Conservation (phyloP, 192 early-diverging fungal species). For the Podila epicladia region DNA sequence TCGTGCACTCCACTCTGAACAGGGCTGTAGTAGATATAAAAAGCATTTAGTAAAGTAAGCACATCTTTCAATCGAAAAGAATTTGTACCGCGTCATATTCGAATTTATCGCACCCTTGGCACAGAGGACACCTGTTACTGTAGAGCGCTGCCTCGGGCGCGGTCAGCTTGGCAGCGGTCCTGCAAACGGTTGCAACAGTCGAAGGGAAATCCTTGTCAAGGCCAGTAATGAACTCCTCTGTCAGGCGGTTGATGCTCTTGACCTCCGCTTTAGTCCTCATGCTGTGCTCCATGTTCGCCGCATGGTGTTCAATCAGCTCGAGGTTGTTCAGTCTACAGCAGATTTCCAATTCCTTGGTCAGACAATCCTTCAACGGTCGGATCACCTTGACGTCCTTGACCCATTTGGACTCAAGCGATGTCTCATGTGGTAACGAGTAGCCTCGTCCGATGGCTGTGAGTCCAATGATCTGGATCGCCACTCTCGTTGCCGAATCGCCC, state of each 20-base stretch:
- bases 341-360: slow-evolving; percentile 80
- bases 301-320: slow-evolving; percentile 21
- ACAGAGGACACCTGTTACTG: slow-evolving; percentile 65
- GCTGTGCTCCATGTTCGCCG: slow-evolving; percentile 25
- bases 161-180: slow-evolving; percentile 82
- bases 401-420: slow-evolving; percentile 66
- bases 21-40: slow-evolving; percentile 45
- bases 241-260: slow-evolving; percentile 65
- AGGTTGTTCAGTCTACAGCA: slow-evolving; percentile 64
- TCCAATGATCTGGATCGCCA: slow-evolving; percentile 81
- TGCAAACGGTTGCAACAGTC: slow-evolving; percentile 83
- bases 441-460: slow-evolving; percentile 88
- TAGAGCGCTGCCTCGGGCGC: slow-evolving; percentile 60
- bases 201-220: slow-evolving; percentile 86
- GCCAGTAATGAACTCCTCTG: slow-evolving; percentile 82
- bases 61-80: background rate
- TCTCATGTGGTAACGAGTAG: slow-evolving; percentile 82
- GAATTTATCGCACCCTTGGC: slow-evolving; percentile 67
- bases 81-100: background rate
- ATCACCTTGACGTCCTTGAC: slow-evolving; percentile 64
- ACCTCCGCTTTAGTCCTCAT: slow-evolving; percentile 39
- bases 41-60: background rate
- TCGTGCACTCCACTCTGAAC: slow-evolving; percentile 53
- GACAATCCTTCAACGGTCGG: slow-evolving; percentile 85
- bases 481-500: slow-evolving; percentile 82